These are phyloP conservation scores for Kuraishia piskuri DNA, from an alignment of 805 yeast genomes.

Conservation along the genomic window DNA sequence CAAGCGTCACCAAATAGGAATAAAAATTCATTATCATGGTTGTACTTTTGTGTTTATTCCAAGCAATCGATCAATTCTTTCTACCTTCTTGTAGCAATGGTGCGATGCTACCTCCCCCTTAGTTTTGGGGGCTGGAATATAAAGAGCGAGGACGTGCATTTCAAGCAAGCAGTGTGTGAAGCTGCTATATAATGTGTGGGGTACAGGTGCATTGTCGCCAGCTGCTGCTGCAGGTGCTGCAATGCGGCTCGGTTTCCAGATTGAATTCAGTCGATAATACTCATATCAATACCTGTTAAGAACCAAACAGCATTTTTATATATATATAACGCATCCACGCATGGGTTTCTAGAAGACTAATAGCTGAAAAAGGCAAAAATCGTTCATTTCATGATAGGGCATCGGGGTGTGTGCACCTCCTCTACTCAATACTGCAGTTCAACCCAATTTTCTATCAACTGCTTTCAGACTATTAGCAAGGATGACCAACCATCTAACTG, in stretches of 20 bases:
- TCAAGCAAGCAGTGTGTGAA: neutral
- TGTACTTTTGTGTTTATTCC: too few relatives aligned
- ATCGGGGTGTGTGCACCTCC: neutral
- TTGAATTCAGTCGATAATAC: too few relatives aligned
- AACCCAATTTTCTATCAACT: constrained; percentile 4
- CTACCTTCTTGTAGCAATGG: too few relatives aligned
- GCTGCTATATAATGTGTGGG: neutral
- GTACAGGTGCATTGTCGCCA: neutral
- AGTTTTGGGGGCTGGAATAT: too few relatives aligned
- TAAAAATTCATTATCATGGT: neutral
- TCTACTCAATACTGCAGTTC: neutral
- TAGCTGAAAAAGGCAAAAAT: too few relatives aligned
- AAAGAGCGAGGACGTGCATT: neutral
- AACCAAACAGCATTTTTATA: too few relatives aligned
- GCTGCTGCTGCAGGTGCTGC: neutral
- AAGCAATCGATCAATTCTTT: too few relatives aligned
- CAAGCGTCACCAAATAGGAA: neutral
- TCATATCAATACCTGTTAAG: too few relatives aligned
- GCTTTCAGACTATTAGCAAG: constrained; percentile 24
- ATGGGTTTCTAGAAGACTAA: too few relatives aligned
- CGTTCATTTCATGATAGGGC: neutral
- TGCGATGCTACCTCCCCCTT: too few relatives aligned
- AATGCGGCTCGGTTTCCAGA: too few relatives aligned
- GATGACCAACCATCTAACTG: constrained; percentile 35
- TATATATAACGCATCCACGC: too few relatives aligned